Evolutionary conservation across 2,329 filamentous ascomycete genomes (phyloP).

Genomic region (Ambrosiella cleistominuta): DNA sequence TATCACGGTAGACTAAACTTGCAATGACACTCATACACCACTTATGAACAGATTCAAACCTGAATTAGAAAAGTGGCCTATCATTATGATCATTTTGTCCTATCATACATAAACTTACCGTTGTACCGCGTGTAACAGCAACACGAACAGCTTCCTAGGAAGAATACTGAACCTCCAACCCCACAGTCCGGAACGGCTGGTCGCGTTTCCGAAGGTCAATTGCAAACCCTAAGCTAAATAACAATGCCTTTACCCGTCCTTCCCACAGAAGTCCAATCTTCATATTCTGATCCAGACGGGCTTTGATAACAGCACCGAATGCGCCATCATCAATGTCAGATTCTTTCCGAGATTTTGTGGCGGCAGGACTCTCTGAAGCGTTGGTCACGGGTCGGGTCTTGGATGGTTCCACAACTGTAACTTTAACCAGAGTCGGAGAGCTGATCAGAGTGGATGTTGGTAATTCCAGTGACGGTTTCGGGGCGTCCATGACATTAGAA

Average conservation of each 20-base stretch:
- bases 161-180: conserved; percentile 68
- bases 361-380: background rate
- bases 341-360: background rate
- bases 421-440: too few relatives aligned
- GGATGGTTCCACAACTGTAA: background rate
- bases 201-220: conserved; percentile 63
- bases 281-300: conserved; percentile 74
- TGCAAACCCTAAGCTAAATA: conserved; percentile 78
- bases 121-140: background rate
- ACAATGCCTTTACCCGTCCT: conserved; percentile 73
- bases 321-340: conserved; percentile 29
- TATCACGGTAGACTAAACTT: too few relatives aligned
- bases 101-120: background rate
- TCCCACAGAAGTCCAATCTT: conserved; percentile 83
- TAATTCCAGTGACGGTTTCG: too few relatives aligned
- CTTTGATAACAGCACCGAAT: conserved; percentile 76
- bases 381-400: background rate
- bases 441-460: too few relatives aligned
- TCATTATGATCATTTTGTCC: background rate
- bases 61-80: too few relatives aligned
- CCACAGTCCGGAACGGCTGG: conserved; percentile 59
- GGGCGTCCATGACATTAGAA: background rate
- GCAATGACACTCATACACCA: too few relatives aligned
- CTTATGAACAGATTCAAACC: too few relatives aligned
- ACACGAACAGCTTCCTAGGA: conserved; percentile 27